Evolutionary conservation across 139 green algal genomes (phyloP).

Genomic region (Picochlorum sp.): DNA sequence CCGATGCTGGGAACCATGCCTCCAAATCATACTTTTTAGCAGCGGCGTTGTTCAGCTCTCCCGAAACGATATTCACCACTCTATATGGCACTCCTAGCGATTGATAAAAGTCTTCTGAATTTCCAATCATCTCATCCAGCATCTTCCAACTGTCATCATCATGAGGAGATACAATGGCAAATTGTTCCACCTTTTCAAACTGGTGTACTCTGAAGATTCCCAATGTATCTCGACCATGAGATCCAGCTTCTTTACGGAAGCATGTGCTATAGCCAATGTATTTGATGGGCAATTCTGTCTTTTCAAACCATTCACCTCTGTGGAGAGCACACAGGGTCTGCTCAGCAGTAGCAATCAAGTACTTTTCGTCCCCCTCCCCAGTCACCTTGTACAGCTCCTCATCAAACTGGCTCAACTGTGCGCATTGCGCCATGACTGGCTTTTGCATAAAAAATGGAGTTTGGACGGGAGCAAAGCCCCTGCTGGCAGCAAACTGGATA

Average conservation of each 20-base stretch:
- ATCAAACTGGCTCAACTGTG: slow-evolving; percentile 98
- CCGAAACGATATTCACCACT: slow-evolving; percentile 96
- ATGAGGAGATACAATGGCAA: slow-evolving; percentile 76
- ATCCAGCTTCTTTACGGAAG: slow-evolving; percentile 98
- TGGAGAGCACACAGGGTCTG: slow-evolving; percentile 95
- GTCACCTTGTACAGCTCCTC: slow-evolving; percentile 96
- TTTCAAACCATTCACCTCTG: slow-evolving; percentile 88
- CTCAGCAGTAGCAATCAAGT: slow-evolving; percentile 97
- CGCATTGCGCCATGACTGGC: slow-evolving; percentile 94
- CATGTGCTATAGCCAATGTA: slow-evolving; percentile 98
- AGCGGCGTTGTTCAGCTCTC: slow-evolving; percentile 95
- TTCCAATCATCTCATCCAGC: slow-evolving; percentile 96
- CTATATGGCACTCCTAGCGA: slow-evolving; percentile 78
- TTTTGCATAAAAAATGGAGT: slow-evolving; percentile 93
- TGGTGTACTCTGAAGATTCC: slow-evolving; percentile 93
- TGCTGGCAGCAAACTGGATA: slow-evolving; percentile 52
- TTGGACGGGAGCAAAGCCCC: slow-evolving; percentile 77
- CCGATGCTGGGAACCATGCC: slow-evolving; percentile 93
- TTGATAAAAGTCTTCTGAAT: slow-evolving; percentile 73
- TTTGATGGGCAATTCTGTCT: slow-evolving; percentile 59
- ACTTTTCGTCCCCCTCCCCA: slow-evolving; percentile 97
- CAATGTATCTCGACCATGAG: slow-evolving; percentile 79
- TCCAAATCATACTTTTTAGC: slow-evolving; percentile 99
- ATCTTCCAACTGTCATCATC: slow-evolving; percentile 81
- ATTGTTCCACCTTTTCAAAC: slow-evolving; percentile 99